Evolutionary conservation across 345 rosid species (phyloP), one percentile per base, ranked within the genome.

Genomic region (Bruguiera parviflora): DNA sequence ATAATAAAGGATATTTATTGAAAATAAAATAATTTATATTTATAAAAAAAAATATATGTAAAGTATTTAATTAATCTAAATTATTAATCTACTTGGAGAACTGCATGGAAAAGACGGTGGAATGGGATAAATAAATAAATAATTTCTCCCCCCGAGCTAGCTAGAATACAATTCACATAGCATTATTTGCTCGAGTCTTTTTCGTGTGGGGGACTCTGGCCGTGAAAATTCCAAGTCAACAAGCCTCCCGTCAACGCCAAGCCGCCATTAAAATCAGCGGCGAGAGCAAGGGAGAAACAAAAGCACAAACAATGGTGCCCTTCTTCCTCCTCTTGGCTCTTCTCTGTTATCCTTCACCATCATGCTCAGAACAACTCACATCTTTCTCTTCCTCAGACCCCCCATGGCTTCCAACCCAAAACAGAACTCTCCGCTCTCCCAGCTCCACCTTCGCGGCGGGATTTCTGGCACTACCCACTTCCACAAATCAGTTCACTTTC

Each of bases 381-480:
- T 75, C 86, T 69, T 86, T 82, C 83, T 68, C 79, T 21, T 51
- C 29, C 67, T 75, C 85, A 3, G 47, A 71, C 61, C 66, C 79
- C 22, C 82, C 89, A 60, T 88, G 90, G 90, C 46, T 0, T 8
- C 87, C 90, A 19, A 24, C n/a, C 56, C 78, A 83, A 53, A 69
- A 31, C 73, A 77, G 21, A 47, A 5, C 52, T 64, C 89, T 88
- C 51, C 47, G 75, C 74, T 88, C 93, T 19, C 75, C 64, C 59
- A 80, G 79, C 37, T 74, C 85, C 63, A 53, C 46, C 73, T 88
- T 88, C 67, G 86, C 89, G 22, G 90, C 93, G 29, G 88, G 89
- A 5, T 88, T 88, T 71, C 70, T 0, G 22, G 64, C 47, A 27
- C 13, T 43, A 2, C 20, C 71, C 67, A 20, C 57, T 51, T 76